phyloP scores from a whole-genome alignment of 352 stramenopile genomes.

The Phytopythium ostracodes region DNA sequence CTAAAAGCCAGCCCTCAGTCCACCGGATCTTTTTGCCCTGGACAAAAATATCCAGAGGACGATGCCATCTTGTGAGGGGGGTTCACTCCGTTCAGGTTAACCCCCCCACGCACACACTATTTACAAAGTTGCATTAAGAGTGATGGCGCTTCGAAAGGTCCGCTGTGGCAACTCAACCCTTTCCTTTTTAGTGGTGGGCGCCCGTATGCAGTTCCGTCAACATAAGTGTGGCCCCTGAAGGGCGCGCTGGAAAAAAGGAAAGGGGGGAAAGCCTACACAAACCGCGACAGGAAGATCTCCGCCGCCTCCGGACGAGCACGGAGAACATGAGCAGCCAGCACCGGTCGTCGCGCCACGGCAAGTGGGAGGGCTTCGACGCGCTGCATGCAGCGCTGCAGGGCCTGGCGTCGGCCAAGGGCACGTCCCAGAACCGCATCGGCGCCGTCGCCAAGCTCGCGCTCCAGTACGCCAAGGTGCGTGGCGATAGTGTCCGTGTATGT shows the following conservation, averaged over 20 bases:
- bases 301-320: background rate
- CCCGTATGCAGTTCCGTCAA: background rate
- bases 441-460: slow-evolving; percentile 61
- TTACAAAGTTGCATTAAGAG: too few species aligned
- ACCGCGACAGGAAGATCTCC: too few species aligned
- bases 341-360: slow-evolving; percentile 4
- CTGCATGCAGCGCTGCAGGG: slow-evolving; percentile 66
- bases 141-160: too few species aligned
- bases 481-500: too few species aligned
- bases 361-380: slow-evolving; percentile 67
- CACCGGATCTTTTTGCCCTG: too few species aligned
- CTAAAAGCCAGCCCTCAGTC: too few species aligned
- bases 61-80: too few species aligned
- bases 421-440: slow-evolving; percentile 75
- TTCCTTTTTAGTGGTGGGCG: too few species aligned
- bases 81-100: too few species aligned
- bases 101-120: too few species aligned
- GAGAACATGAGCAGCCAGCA: slow-evolving; percentile 8
- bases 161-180: background rate
- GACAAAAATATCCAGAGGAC: too few species aligned
- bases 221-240: background rate
- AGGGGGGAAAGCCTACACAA: background rate
- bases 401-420: slow-evolving; percentile 68
- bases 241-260: background rate
- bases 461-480: slow-evolving; percentile 65